A percentile compares a stretch with the other conserved stretches of the same genome.
phyloP scores from a whole-genome alignment of 2,329 filamentous ascomycete species.

The Hypoxylon sp. region DNA sequence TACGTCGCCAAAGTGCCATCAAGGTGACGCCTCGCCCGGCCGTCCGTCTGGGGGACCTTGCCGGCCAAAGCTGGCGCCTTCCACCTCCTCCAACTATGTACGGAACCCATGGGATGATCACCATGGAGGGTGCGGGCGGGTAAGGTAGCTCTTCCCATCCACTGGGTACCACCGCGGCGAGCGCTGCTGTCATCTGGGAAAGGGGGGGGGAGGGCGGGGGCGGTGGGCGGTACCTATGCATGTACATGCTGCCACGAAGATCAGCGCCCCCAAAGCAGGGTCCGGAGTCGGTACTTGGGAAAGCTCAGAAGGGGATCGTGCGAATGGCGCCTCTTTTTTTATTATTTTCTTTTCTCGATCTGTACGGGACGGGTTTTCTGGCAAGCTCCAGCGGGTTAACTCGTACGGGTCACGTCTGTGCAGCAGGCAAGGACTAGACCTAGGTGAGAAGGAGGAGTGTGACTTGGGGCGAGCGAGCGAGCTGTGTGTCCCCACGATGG shows the following conservation, averaged over 20 bases:
- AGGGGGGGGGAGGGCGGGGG: too few relatives aligned
- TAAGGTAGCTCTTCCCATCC: too few relatives aligned
- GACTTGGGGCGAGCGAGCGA: too few relatives aligned
- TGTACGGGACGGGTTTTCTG: constrained; percentile 9
- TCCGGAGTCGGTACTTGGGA: constrained; percentile 27
- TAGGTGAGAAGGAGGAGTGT: constrained; percentile 18
- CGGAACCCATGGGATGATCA: constrained; percentile 20
- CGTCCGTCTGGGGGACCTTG: neutral
- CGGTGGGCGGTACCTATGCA: too few relatives aligned
- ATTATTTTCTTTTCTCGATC: constrained; percentile 7
- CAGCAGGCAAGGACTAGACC: constrained; percentile 18
- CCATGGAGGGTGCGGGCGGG: constrained; percentile 15
- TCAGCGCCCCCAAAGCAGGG: constrained; percentile 18
- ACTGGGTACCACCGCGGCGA: constrained; percentile 8
- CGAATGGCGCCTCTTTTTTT: constrained; percentile 10
- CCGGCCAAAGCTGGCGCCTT: too few relatives aligned
- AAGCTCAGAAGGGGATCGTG: constrained; percentile 8
- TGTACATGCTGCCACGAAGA: constrained; percentile 26
- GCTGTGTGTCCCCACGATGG: constrained; percentile 5
- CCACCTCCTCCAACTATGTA: constrained; percentile 26
- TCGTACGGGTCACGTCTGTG: too few relatives aligned
- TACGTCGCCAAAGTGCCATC: constrained; percentile 18
- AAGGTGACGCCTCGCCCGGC: too few relatives aligned
- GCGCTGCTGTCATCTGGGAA: constrained; percentile 1
- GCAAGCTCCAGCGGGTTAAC: neutral